A percentile compares a stretch with the other conserved stretches of the same genome.
These are phyloP conservation scores for Chrysosporium keratinophilum DNA, from an alignment of 2,329 filamentous ascomycete species.

Conservation along the genomic window DNA sequence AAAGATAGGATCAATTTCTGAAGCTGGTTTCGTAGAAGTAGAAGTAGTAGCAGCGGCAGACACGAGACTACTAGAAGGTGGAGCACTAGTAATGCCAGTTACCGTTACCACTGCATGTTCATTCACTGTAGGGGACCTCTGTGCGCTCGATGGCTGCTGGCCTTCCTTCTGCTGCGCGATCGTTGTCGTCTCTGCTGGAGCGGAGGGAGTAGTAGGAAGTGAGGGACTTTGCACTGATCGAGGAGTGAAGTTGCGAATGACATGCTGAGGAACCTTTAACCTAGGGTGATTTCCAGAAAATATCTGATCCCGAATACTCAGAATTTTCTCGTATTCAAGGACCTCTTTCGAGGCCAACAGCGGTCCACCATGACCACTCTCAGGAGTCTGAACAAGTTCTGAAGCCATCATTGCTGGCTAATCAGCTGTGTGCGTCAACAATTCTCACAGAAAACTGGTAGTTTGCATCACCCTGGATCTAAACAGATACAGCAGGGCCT, in stretches of 20 bases:
- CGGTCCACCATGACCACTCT: slow-evolving; percentile 22
- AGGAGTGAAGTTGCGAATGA: slow-evolving; percentile 34
- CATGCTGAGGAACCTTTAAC: slow-evolving; percentile 48
- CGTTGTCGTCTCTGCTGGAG: slow-evolving; percentile 10
- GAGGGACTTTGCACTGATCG: slow-evolving; percentile 28
- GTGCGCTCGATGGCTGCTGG: background rate
- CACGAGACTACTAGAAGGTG: slow-evolving; percentile 18
- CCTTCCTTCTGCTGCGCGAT: slow-evolving; percentile 2
- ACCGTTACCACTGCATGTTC: slow-evolving; percentile 16
- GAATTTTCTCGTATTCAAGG: slow-evolving; percentile 65
- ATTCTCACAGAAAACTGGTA: background rate
- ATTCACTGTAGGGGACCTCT: slow-evolving; percentile 3
- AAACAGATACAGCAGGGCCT: slow-evolving; percentile 14
- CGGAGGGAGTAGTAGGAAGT: slow-evolving; percentile 19
- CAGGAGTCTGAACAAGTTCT: slow-evolving; percentile 13
- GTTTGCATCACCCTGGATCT: slow-evolving; percentile 1
- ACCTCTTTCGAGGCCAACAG: slow-evolving; percentile 45
- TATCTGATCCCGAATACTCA: slow-evolving; percentile 70
- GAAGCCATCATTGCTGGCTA: slow-evolving; percentile 19
- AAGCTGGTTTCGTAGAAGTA: slow-evolving; percentile 40
- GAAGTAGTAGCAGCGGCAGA: slow-evolving; percentile 14
- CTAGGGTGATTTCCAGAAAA: slow-evolving; percentile 59
- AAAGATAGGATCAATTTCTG: slow-evolving; percentile 70
- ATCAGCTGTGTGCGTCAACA: background rate
- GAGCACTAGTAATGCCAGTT: slow-evolving; percentile 17